Conservation (phyloP, 768 basidiomycete genomes). For the Kondoa malvinella region DNA sequence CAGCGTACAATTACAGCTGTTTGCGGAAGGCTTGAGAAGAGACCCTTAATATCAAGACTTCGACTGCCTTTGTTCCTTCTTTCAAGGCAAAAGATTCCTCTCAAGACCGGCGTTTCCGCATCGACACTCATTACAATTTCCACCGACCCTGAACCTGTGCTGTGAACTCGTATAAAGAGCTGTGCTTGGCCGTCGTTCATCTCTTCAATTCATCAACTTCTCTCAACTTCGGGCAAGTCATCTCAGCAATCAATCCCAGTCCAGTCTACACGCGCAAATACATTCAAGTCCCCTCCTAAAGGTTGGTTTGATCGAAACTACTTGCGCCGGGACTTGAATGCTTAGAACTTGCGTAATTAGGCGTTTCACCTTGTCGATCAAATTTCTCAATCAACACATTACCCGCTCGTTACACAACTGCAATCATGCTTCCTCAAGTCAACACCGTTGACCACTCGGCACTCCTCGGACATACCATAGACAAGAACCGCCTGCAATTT, state of each 20-base stretch:
- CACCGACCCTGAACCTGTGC: too few relatives aligned
- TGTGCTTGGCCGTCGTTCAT: background rate
- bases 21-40: background rate
- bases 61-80: background rate
- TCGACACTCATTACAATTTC: background rate
- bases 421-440: slow-evolving; percentile 4
- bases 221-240: background rate
- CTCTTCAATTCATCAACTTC: background rate
- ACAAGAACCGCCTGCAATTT: slow-evolving; percentile 63
- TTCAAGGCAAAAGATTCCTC: background rate
- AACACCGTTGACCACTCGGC: slow-evolving; percentile 20
- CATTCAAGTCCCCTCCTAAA: too few relatives aligned
- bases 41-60: background rate
- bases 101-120: background rate
- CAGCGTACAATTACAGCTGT: background rate
- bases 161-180: background rate
- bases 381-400: too few relatives aligned
- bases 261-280: background rate
- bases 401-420: background rate
- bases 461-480: slow-evolving; percentile 56
- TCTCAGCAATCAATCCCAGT: background rate
- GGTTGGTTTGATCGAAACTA: too few relatives aligned
- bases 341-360: too few relatives aligned
- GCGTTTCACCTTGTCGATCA: too few relatives aligned
- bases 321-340: too few relatives aligned